A percentile compares a stretch with the other conserved stretches of the same genome.
Evolutionary conservation across 169 alveolate species (phyloP).

Genomic region (Besnoitia besnoiti): DNA sequence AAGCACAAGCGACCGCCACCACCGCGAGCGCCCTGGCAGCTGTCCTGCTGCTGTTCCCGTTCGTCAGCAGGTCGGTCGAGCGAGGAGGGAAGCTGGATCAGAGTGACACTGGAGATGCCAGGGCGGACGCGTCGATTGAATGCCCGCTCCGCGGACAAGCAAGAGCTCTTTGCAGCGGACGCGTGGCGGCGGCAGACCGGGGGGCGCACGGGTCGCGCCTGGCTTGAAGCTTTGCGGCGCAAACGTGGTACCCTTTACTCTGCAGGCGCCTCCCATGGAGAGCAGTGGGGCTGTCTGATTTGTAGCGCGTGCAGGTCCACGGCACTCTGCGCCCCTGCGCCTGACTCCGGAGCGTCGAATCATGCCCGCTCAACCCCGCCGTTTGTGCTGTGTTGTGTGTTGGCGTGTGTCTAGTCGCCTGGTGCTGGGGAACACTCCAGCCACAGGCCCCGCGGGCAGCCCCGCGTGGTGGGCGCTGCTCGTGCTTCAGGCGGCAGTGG

Average conservation of each 20-base stretch:
- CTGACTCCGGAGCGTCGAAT: neutral
- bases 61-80: neutral
- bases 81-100: neutral
- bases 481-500: neutral
- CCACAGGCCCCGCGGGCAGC: neutral
- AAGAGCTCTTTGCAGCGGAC: too few relatives aligned
- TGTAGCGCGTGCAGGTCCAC: neutral
- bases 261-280: too few relatives aligned
- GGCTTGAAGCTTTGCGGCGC: too few relatives aligned
- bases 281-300: too few relatives aligned
- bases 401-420: neutral
- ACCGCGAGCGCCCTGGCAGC: neutral
- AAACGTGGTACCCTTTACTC: too few relatives aligned
- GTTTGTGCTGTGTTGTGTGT: neutral
- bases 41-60: slow-evolving; percentile 7
- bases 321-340: neutral
- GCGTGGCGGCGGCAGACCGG: too few relatives aligned
- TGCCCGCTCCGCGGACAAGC: too few relatives aligned
- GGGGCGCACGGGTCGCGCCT: too few relatives aligned
- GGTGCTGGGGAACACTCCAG: neutral
- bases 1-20: neutral
- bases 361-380: neutral
- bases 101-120: too few relatives aligned
- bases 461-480: slow-evolving; percentile 13
- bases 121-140: too few relatives aligned